A percentile compares a stretch with the other conserved stretches of the same genome.
phyloP scores from a whole-genome alignment of 78 protist species.

The Polysphondylium violaceum region DNA sequence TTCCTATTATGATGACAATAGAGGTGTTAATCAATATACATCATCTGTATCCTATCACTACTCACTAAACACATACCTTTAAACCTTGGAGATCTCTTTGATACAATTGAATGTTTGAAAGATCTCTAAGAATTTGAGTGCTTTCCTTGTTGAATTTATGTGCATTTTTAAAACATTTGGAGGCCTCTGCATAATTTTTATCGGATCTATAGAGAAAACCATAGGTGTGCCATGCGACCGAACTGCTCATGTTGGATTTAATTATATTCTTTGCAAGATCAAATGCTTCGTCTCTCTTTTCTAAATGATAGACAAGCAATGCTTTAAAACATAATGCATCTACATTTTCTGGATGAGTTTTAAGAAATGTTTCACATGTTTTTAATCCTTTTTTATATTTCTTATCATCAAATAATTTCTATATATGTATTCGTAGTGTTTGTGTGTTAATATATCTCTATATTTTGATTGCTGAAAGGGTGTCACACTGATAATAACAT shows the following conservation, averaged over 20 bases:
- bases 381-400: conserved; percentile 94
- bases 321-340: conserved; percentile 92
- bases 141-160: conserved; percentile 87
- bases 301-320: conserved; percentile 80
- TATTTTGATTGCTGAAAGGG: neutral
- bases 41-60: neutral
- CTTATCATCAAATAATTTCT: conserved; percentile 92
- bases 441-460: neutral
- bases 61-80: conserved; percentile 16
- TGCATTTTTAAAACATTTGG: conserved; percentile 94
- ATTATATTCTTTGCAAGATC: conserved; percentile 85
- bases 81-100: conserved; percentile 88
- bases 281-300: conserved; percentile 90
- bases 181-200: conserved; percentile 93
- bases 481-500: neutral
- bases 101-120: conserved; percentile 88
- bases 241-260: conserved; percentile 37
- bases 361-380: conserved; percentile 86
- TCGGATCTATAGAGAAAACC: conserved; percentile 94
- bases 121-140: conserved; percentile 87
- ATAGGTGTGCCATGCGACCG: conserved; percentile 92
- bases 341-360: conserved; percentile 49
- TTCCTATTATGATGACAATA: conserved; percentile 24
- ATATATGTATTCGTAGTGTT: neutral
- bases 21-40: neutral